A percentile compares a stretch with the other conserved stretches of the same genome.
Conservation (phyloP, 257 asterid genomes). For the Capsicum rhomboideum region DNA sequence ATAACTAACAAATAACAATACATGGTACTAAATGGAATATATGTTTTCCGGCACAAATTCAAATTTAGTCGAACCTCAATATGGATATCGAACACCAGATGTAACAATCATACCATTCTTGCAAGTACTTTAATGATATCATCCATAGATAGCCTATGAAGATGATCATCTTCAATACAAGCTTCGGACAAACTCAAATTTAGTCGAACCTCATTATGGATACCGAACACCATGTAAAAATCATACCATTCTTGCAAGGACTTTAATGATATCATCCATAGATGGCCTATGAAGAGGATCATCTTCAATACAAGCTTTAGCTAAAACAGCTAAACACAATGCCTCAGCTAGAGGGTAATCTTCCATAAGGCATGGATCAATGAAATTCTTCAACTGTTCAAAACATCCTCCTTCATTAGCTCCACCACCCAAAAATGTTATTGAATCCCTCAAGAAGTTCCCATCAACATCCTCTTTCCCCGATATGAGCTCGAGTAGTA, state of each 20-base stretch:
- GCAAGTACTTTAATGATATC: no score
- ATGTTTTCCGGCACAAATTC: no score
- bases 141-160: no score
- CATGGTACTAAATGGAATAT: not conserved
- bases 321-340: conserved; percentile 62
- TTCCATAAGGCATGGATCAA: conserved; percentile 55
- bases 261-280: conserved; percentile 66
- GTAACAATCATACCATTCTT: no score
- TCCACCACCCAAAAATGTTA: conserved; percentile 34
- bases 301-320: conserved; percentile 66
- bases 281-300: conserved; percentile 69
- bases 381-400: conserved; percentile 48
- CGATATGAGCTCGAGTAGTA: conserved; percentile 50
- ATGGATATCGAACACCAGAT: no score
- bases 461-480: conserved; percentile 46
- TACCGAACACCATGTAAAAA: not conserved
- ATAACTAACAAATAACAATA: not conserved
- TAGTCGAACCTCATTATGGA: not conserved
- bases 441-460: conserved; percentile 27
- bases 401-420: conserved; percentile 56
- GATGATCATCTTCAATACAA: no score
- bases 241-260: conserved; percentile 68
- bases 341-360: conserved; percentile 77
- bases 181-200: no score
- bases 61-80: no score